These are phyloP conservation scores for Brachypodium distachyon DNA, from an alignment of 202 grass and related monocot species.

Conservation along the genomic window DNA sequence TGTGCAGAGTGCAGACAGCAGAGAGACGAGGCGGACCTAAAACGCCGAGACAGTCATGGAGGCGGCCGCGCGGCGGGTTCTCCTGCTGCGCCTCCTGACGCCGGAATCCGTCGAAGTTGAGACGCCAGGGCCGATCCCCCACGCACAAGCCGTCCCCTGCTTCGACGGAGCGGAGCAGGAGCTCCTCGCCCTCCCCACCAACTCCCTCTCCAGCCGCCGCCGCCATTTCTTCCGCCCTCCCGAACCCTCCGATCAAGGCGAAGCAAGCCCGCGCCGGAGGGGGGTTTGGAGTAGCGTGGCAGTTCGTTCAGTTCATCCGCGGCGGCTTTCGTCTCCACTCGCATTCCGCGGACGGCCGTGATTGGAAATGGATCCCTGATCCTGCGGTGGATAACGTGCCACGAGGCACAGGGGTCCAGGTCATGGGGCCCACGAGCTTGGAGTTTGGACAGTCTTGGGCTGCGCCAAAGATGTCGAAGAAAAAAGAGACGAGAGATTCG, in stretches of 20 bases:
- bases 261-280: not conserved
- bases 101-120: slow-evolving; percentile 57
- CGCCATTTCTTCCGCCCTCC: slow-evolving; percentile 14
- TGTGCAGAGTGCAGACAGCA: too few relatives aligned
- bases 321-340: not conserved
- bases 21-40: slow-evolving; percentile 31
- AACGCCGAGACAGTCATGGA: slow-evolving; percentile 62
- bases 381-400: not conserved
- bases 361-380: not conserved
- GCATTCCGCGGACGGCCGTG: not conserved
- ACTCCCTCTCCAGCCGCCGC: not conserved
- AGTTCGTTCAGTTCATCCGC: not conserved
- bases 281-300: not conserved
- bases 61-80: slow-evolving; percentile 26
- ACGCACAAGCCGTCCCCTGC: not conserved
- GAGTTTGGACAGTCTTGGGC: not conserved
- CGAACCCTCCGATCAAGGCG: too few relatives aligned
- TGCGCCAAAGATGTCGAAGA: not conserved
- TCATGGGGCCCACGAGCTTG: not conserved
- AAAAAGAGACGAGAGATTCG: too few relatives aligned
- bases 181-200: slow-evolving; percentile 36
- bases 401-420: not conserved
- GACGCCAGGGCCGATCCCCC: slow-evolving; percentile 35
- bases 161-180: slow-evolving; percentile 27
- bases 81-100: slow-evolving; percentile 26